Evolutionary conservation across 768 basidiomycete species (phyloP), one percentile per base, ranked within the genome.

Genomic region (Trametes cinnabarina): DNA sequence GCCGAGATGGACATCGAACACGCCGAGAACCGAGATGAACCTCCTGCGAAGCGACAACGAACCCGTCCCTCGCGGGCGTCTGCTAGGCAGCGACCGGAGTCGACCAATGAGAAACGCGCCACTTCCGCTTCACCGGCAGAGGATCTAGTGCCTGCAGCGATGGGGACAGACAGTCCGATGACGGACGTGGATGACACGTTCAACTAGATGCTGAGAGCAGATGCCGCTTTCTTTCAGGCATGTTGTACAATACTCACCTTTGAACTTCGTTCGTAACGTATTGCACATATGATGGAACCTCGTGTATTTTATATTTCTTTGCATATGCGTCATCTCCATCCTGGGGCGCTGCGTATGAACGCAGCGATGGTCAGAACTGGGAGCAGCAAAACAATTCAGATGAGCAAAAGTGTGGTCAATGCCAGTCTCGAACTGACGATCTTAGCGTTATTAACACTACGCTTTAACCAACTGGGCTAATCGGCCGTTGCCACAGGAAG

Each of bases 381-480:
- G n/a, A n/a, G n/a, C n/a, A n/a, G n/a, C n/a, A n/a, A n/a, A n/a
- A n/a, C n/a, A n/a, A n/a, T n/a, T n/a, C n/a, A n/a, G n/a, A n/a
- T n/a, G n/a, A n/a, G n/a, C n/a, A n/a, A n/a, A n/a, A n/a, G n/a
- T n/a, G n/a, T 64, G 63, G 60, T 60, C 63, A 61, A 59, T 57
- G 63, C 63, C 60, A 51, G 63, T 57, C 25, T 64, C 57, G 63
- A 64, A 64, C 63, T 47, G 63, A 59, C 60, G 63, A 64, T 60
- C 63, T 60, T 61, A 50, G 63, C 63, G 50, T 61, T 82, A 86
- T 87, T 88, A 89, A 87, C 84, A 87, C 87, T 82, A 88, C 87
- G 87, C 88, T 89, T 88, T 89, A 89, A 90, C 88, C 88, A 89
- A 77, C 88, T 90, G 88, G 90, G 88, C 88, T 88, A 90, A 85